phyloP scores from a whole-genome alignment of 2,329 filamentous ascomycete genomes.

The Aspergillus ibericus region DNA sequence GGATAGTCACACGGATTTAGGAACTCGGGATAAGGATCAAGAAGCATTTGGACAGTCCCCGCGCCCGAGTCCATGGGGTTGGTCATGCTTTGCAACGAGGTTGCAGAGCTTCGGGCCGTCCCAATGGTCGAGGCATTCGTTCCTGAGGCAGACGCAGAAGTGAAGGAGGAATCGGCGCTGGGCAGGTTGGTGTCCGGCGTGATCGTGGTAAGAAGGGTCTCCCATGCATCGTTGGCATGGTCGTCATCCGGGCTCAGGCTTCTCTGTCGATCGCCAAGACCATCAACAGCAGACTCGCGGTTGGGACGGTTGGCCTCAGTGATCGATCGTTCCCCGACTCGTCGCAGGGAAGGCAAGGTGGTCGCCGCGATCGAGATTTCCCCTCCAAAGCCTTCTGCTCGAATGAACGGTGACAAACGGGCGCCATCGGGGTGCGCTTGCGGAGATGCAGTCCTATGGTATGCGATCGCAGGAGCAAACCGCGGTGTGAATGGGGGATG shows the following conservation, averaged over 20 bases:
- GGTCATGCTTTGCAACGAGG: constrained; percentile 47
- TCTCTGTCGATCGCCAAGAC: constrained; percentile 79
- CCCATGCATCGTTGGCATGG: constrained; percentile 65
- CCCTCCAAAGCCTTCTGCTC: constrained; percentile 21
- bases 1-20: constrained; percentile 40
- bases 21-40: constrained; percentile 38
- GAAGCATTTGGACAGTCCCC: constrained; percentile 27
- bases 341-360: constrained; percentile 30
- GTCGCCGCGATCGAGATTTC: constrained; percentile 21
- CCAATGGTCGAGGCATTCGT: constrained; percentile 27
- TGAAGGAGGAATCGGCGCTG: constrained; percentile 79
- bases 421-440: constrained; percentile 20
- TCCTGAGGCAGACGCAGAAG: constrained; percentile 51
- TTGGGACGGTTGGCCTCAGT: constrained; percentile 22
- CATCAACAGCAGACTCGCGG: constrained; percentile 54
- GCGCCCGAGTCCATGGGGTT: constrained; percentile 23
- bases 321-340: constrained; percentile 37
- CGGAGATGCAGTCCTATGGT: constrained; percentile 27
- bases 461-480: constrained; percentile 46
- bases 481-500: constrained; percentile 40
- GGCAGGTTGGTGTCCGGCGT: constrained; percentile 79
- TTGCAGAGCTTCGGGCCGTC: constrained; percentile 36
- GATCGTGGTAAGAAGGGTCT: constrained; percentile 75
- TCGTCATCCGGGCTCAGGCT: constrained; percentile 68
- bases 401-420: constrained; percentile 27